Evolutionary conservation across 192 early-diverging fungal species (phyloP).

Genomic region (Podochytrium sp.): DNA sequence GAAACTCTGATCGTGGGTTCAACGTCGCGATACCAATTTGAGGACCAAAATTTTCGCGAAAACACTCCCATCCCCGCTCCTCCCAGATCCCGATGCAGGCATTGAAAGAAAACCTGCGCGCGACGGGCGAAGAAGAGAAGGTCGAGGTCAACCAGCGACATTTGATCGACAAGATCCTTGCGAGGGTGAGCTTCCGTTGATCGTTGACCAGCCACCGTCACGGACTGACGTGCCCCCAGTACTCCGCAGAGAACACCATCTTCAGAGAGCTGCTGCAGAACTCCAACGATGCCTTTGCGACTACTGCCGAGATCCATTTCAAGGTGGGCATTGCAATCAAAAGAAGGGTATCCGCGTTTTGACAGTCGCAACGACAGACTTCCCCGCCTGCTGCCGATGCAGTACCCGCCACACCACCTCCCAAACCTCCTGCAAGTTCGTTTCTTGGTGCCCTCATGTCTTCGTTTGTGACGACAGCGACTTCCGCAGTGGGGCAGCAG

Average conservation of each 20-base stretch:
- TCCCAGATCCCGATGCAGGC: conserved; percentile 6
- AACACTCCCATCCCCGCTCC: too few relatives aligned
- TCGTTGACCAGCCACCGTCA: not conserved
- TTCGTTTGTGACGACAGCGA: conserved; percentile 3
- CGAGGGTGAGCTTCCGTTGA: conserved; percentile 40
- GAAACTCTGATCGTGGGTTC: too few relatives aligned
- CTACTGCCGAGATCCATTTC: conserved; percentile 47
- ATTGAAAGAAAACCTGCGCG: conserved; percentile 38
- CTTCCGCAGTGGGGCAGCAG: not conserved
- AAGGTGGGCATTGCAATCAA: conserved; percentile 10
- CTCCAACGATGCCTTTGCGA: conserved; percentile 75
- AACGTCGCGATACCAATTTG: too few relatives aligned
- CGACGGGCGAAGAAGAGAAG: conserved; percentile 58
- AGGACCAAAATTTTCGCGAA: too few relatives aligned
- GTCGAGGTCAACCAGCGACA: conserved; percentile 85
- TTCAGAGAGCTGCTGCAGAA: conserved; percentile 69
- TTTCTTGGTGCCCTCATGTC: conserved; percentile 24
- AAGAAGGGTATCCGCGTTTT: not conserved
- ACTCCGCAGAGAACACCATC: conserved; percentile 84
- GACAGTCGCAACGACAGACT: not conserved
- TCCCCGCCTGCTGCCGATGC: not conserved
- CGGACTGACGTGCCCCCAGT: conserved; percentile 40
- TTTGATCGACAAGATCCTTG: conserved; percentile 91
- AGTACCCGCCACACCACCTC: conserved; percentile 11
- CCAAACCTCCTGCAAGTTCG: not conserved